Base-by-base conservation (phyloP, 768 basidiomycete genomes). In the Gloeostereum incarnatum region DNA sequence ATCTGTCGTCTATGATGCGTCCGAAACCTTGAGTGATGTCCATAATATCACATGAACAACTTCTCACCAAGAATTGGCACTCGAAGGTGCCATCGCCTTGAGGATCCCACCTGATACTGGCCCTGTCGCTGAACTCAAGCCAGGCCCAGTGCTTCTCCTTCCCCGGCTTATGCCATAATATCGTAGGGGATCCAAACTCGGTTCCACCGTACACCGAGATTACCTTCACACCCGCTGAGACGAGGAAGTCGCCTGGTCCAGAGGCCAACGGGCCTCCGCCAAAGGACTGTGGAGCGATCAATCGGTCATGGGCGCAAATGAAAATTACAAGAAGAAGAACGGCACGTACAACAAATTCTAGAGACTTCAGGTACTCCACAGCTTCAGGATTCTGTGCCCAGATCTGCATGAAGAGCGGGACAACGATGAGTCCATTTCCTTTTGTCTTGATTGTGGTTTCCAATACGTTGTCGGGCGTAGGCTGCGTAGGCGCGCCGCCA, bases 41-140 rank as follows among this genome's bases (percentile, higher is more conserved):
- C 13, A 6, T 13, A 21, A 11, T 29, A 25, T 5, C 10, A 29
- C 20, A 10, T 17, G 37, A 17, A 32, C 23, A 7, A 47, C 50
- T 8, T 29, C 9, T 31, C 9, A 68, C 66, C 48, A 66, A 37
- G 8, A 63, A 38, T 19, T 65, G 63, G 20, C 54, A 59, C 34
- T 67, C 66, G 23, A 49, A 65, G 1, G 56, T 62, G 2, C 52
- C 59, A 17, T 66, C 62, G 0, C 47, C 60, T 30, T 62, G 62
- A 0, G 55, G 39, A 0, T 48, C 49, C 63, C 66, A 66, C n/a
- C 59, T 40, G 2, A 60, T 38, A 1, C 46, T 46, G 8, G 46
- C 40, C 4, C 44, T 41, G 0, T 58, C 49, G 2, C 47, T 41
- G 22, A 61, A 58, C 18, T 52, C 49, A 7, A 58, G 27, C 50